Conservation (phyloP, 441 rosid species). For the Gossypium aridum region DNA sequence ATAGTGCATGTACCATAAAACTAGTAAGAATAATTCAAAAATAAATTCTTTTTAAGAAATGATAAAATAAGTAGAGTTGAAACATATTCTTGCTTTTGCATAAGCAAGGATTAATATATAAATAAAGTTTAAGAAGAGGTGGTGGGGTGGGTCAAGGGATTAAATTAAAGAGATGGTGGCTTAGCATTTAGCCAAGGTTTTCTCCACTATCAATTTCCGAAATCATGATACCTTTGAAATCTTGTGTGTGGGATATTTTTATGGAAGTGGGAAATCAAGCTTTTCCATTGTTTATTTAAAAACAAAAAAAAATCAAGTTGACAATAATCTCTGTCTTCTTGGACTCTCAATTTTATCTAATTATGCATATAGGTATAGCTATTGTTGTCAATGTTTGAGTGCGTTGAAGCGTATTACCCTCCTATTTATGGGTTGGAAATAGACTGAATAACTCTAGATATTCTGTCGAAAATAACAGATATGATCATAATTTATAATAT, state of each 20-base stretch:
- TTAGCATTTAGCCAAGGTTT: constrained; percentile 11
- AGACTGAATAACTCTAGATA: no score
- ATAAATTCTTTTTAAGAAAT: neutral
- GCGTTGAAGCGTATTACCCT: no score
- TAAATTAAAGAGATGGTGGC: constrained; percentile 14
- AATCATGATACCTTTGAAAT: constrained; percentile 33
- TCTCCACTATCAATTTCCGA: constrained; percentile 28
- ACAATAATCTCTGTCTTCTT: neutral
- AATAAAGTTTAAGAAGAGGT: neutral
- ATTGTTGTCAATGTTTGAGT: no score
- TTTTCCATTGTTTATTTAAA: neutral
- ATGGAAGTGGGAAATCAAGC: constrained; percentile 16
- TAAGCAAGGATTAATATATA: neutral
- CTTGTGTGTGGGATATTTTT: constrained; percentile 16
- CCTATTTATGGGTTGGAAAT: no score
- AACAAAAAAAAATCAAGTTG: neutral
- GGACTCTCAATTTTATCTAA: no score
- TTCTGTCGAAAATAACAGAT: no score
- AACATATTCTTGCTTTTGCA: neutral
- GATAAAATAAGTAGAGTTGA: neutral
- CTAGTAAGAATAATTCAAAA: neutral
- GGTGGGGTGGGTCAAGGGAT: neutral
- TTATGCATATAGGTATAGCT: no score
- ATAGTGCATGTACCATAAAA: neutral
- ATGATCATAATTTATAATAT: no score